Conservation (phyloP, 2,329 filamentous ascomycete species). For the Didymella pomorum region DNA sequence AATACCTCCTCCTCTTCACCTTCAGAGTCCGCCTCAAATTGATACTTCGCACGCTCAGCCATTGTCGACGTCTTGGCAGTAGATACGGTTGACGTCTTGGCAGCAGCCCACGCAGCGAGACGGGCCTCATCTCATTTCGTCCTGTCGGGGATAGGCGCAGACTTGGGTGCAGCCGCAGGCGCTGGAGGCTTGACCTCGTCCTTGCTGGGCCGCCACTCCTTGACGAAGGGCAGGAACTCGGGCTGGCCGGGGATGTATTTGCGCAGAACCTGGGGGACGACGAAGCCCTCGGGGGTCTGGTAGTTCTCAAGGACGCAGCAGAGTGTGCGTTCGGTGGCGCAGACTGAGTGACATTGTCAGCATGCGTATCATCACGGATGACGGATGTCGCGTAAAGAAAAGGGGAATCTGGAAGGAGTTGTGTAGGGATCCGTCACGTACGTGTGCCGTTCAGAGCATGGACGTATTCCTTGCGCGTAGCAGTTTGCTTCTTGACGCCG, state of each 20-base stretch:
- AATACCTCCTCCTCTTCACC: neutral
- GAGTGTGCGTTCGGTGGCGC: conserved; percentile 88
- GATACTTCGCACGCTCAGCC: neutral
- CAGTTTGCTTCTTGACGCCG: conserved; percentile 80
- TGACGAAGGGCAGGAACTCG: conserved; percentile 87
- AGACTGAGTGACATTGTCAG: conserved; percentile 58
- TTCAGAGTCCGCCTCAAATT: neutral
- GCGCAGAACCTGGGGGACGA: conserved; percentile 47
- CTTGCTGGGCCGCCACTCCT: conserved; percentile 64
- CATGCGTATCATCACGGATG: neutral
- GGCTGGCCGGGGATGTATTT: conserved; percentile 86
- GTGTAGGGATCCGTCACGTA: conserved; percentile 25
- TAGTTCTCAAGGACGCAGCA: conserved; percentile 98
- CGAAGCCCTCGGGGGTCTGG: conserved; percentile 78
- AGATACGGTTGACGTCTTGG: neutral
- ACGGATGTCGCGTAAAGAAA: neutral
- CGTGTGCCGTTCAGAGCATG: conserved; percentile 85
- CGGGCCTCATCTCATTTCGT: conserved; percentile 23
- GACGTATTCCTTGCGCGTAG: conserved; percentile 86
- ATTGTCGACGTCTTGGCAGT: too few species aligned
- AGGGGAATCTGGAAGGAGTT: neutral
- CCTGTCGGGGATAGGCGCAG: conserved; percentile 29
- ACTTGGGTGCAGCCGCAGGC: conserved; percentile 7
- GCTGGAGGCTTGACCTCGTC: conserved; percentile 31
- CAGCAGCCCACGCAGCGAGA: neutral